Conservation (phyloP, 1,139 yeast species). For the Arxiozyma slooffiae region DNA sequence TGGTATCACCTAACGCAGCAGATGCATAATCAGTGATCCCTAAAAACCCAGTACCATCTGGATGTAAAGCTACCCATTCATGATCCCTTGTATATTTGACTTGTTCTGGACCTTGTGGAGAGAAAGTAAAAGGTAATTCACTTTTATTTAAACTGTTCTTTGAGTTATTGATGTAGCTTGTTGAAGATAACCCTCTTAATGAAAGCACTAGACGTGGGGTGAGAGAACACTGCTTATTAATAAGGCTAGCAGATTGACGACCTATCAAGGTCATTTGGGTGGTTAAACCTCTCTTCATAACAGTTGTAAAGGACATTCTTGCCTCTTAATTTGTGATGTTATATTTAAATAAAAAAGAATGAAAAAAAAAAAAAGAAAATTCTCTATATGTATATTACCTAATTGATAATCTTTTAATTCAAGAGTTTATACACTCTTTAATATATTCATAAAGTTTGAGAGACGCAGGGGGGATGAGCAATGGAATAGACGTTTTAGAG, state of each 20-base stretch:
- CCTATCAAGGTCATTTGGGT: not conserved
- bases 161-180: not conserved
- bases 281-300: not conserved
- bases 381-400: no score
- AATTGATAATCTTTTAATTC: no score
- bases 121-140: slow-evolving; percentile 26
- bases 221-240: not conserved
- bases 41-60: slow-evolving; percentile 71
- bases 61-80: slow-evolving; percentile 88
- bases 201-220: slow-evolving; percentile 10
- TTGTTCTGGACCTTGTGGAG: slow-evolving; percentile 24
- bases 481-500: no score
- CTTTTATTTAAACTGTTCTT: slow-evolving; percentile 22
- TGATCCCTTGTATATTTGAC: slow-evolving; percentile 80
- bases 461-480: no score
- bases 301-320: not conserved
- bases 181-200: slow-evolving; percentile 14
- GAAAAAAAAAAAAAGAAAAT: no score
- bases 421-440: no score
- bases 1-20: slow-evolving; percentile 96
- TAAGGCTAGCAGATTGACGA: not conserved
- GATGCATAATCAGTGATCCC: slow-evolving; percentile 95
- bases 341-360: no score
- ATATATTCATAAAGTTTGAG: no score
- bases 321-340: not conserved